A percentile compares a stretch with the other conserved stretches of the same genome.
Conservation (phyloP, 2,329 filamentous ascomycete species). For the Ophiocordyceps polyrhachis-furcata region DNA sequence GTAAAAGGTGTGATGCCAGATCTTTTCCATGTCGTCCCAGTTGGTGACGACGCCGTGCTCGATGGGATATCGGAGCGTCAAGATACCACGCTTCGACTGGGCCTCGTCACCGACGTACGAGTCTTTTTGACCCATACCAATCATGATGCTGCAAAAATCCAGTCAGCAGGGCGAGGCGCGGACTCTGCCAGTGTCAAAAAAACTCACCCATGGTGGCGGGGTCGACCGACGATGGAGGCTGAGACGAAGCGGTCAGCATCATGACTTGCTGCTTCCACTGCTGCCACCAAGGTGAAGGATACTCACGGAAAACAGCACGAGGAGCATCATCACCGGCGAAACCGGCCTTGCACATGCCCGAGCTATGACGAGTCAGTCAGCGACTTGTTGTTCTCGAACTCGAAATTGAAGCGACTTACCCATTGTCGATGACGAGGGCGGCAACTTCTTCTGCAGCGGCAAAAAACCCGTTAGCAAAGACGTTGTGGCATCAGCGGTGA, state of each 20-base stretch:
- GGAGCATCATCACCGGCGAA: slow-evolving; percentile 99
- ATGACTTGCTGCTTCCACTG: neutral
- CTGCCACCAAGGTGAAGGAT: slow-evolving; percentile 17
- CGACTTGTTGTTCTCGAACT: neutral
- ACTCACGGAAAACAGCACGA: slow-evolving; percentile 99
- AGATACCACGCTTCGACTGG: slow-evolving; percentile 99
- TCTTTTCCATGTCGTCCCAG: slow-evolving; percentile 99
- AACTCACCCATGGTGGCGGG: slow-evolving; percentile 99
- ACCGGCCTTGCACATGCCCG: slow-evolving; percentile 99
- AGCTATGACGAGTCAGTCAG: slow-evolving; percentile 47
- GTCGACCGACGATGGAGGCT: slow-evolving; percentile 99
- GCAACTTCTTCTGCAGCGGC: slow-evolving; percentile 84
- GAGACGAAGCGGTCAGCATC: slow-evolving; percentile 17
- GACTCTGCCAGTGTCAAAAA: neutral
- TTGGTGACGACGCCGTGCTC: slow-evolving; percentile 99
- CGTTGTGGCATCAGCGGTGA: neutral
- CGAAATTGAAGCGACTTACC: slow-evolving; percentile 51
- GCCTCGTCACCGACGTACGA: slow-evolving; percentile 99
- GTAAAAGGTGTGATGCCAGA: slow-evolving; percentile 99
- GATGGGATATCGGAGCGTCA: slow-evolving; percentile 97
- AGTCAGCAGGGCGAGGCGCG: neutral
- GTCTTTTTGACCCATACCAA: slow-evolving; percentile 99
- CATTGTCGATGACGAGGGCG: slow-evolving; percentile 99
- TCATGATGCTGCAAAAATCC: slow-evolving; percentile 70
- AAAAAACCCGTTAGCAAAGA: neutral